Percentiles rank a stretch among this genome's conserved stretches.
These are phyloP conservation scores for Ophidiomyces ophidiicola DNA, from an alignment of 2,329 filamentous ascomycete species.

Conservation along the genomic window DNA sequence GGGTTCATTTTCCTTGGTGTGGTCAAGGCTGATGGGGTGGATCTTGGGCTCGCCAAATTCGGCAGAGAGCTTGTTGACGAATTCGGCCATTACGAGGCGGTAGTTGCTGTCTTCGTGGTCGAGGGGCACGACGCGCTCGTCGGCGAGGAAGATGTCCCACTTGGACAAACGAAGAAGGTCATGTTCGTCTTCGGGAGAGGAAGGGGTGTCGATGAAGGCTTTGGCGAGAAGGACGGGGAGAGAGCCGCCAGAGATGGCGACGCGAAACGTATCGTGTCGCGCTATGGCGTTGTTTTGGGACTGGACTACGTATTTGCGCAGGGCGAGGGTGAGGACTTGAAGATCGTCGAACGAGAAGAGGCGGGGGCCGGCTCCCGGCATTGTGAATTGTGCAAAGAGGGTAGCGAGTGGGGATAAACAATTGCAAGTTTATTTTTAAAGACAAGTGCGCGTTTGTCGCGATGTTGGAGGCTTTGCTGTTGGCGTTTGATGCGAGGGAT, in stretches of 20 bases:
- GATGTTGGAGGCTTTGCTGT: neutral
- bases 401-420: neutral
- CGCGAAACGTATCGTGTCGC: constrained; percentile 75
- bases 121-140: constrained; percentile 88
- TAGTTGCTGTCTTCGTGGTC: constrained; percentile 94
- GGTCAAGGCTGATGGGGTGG: constrained; percentile 60
- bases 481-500: too few species aligned
- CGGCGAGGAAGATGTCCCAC: constrained; percentile 98
- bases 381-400: constrained; percentile 15
- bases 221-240: constrained; percentile 78
- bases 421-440: too few species aligned
- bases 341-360: constrained; percentile 69
- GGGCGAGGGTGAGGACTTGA: constrained; percentile 58
- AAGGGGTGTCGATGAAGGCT: constrained; percentile 44
- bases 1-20: constrained; percentile 62
- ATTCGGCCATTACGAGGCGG: constrained; percentile 69
- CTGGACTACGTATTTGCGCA: constrained; percentile 72
- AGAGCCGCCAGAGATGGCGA: constrained; percentile 87
- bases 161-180: constrained; percentile 65
- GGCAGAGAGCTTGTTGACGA: constrained; percentile 74
- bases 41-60: constrained; percentile 56
- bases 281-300: constrained; percentile 66
- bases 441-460: too few species aligned
- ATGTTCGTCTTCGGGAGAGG: constrained; percentile 32
- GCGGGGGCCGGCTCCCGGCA: constrained; percentile 32